Base-by-base conservation (phyloP, 495 filamentous ascomycete genomes). In the Tetracladium marchalianum region DNA sequence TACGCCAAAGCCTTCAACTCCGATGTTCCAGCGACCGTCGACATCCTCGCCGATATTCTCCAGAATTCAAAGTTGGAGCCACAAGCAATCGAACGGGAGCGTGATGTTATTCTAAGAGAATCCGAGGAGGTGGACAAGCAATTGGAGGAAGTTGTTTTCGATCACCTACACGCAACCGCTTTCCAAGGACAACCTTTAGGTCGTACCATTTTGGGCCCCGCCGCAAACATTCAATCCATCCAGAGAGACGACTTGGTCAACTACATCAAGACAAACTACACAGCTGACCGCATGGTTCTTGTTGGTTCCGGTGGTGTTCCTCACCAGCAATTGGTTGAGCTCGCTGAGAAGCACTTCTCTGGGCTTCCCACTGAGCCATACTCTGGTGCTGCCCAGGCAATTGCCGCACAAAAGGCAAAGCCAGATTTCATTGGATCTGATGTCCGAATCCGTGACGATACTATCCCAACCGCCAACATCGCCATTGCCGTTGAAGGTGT, bases 121-220 rank as follows among this genome's bases (percentile, higher is more conserved):
- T 87, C 94, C 56, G 93, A 99, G 73, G 92, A 99, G 74, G 92
- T 99, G 58, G 93, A 97, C 75, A 97, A 97, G 79, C 89, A 96
- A 73, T 72, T 97, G 15, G 92, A 99, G 71, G 92, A 99, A 67
- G 92, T 99, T 56, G 93, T 99, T 24, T 99, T 99, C 62, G 92
- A 99, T 71, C 92, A 99, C 70, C 79, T 99, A 12, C 92, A 99
- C 69, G 93, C 92, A 62, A 97, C 92, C 44, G 93, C 92, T 52
- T 99, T 84, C 82, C 87, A 95, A 72, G 71, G 76, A 62, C 92
- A 99, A 72, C 85, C 93, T 50, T 79, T 99, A 16, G 92, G 92
- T 64, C 89, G 92, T 63, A 99, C 92, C 46, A 99, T 99, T 66
- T 79, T 99, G 44, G 92, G 92, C 51, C 90, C 92, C 44, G 88